Conservation (phyloP, 2,329 filamentous ascomycete species). For the Rutstroemia sp. region DNA sequence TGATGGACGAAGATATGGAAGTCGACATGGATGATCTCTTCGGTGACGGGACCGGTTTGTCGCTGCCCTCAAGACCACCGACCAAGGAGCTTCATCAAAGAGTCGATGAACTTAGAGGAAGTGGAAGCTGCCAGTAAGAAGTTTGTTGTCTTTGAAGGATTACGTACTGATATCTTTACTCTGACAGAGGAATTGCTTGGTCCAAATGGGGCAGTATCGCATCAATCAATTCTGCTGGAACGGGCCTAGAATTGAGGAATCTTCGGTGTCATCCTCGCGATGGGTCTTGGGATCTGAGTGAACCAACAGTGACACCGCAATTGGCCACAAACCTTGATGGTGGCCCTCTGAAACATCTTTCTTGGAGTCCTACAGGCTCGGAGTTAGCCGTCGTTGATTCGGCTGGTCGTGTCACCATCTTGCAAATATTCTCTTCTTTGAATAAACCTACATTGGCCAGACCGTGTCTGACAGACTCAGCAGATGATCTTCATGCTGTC, state of each 20-base stretch:
- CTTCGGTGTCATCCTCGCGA: conserved; percentile 61
- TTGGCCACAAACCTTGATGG: conserved; percentile 55
- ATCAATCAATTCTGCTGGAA: conserved; percentile 66
- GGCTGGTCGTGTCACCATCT: conserved; percentile 68
- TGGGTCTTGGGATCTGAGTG: conserved; percentile 69
- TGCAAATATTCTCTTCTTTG: conserved; percentile 62
- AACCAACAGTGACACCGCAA: conserved; percentile 57
- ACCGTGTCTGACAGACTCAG: conserved; percentile 56
- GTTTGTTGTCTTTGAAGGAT: neutral
- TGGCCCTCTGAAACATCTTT: conserved; percentile 68
- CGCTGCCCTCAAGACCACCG: conserved; percentile 42
- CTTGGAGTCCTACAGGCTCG: conserved; percentile 66
- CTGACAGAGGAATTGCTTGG: conserved; percentile 69
- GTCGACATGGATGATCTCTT: conserved; percentile 65
- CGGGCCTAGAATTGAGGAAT: conserved; percentile 63
- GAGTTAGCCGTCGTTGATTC: conserved; percentile 82
- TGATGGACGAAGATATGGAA: conserved; percentile 50
- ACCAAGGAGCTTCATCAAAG: conserved; percentile 64
- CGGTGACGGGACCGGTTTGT: conserved; percentile 58
- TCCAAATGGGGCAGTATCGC: conserved; percentile 83
- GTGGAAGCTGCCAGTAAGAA: conserved; percentile 76
- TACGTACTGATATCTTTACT: conserved; percentile 2
- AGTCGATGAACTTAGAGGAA: conserved; percentile 67
- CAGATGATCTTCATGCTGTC: conserved; percentile 68
- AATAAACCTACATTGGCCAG: conserved; percentile 62